Evolutionary conservation across 2,329 filamentous ascomycete genomes (phyloP), one percentile per base, ranked within the genome.

Genomic region (Apiospora kogelbergensis): DNA sequence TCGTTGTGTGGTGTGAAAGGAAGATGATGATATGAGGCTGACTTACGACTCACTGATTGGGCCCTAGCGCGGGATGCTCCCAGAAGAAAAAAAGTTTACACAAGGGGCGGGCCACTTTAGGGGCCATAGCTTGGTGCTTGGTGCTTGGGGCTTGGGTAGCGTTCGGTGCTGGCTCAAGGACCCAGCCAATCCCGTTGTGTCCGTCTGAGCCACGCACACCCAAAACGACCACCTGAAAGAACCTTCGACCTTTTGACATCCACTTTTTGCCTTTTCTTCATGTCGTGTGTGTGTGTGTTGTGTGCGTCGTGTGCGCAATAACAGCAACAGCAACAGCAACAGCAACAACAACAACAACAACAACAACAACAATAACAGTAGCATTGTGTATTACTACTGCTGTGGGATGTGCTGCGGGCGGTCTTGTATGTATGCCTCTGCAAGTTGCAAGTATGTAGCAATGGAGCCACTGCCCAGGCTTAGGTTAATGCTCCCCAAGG

Each of bases 151-250:
- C 26, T 20, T 33, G 30, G 60, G n/a, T 42, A 42, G 33, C n/a
- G 33, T 64, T 40, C 60, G 33, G 60, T 42, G 40, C 40, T 40
- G 63, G 63, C 63, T 42, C 11, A n/a, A 44, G 63, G 37, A 30
- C 63, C 26, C 30, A 24, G 44, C 63, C 63, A 65, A 65, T 65
- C 63, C 63, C n/a, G 37, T 24, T 65, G 63, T n/a, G 63, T 44
- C 24, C 37, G 63, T 60, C 63, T 42, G 63, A 42, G 63, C 63
- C 63, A 65, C 63, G 63, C 63, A 65, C 63, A 13, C 63, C 37
- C 63, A 44, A 65, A 65, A 65, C 63, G 63, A 40, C 63, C 53
- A 37, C 33, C 17, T 57, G 26, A 33, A 57, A 57, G 48, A 57
- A 20, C 48, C 48, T 57, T 57, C 17, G 48, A 33, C 48, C 26